These are phyloP conservation scores for Crithidia bombi DNA, from an alignment of 208 protist genomes.

Conservation along the genomic window DNA sequence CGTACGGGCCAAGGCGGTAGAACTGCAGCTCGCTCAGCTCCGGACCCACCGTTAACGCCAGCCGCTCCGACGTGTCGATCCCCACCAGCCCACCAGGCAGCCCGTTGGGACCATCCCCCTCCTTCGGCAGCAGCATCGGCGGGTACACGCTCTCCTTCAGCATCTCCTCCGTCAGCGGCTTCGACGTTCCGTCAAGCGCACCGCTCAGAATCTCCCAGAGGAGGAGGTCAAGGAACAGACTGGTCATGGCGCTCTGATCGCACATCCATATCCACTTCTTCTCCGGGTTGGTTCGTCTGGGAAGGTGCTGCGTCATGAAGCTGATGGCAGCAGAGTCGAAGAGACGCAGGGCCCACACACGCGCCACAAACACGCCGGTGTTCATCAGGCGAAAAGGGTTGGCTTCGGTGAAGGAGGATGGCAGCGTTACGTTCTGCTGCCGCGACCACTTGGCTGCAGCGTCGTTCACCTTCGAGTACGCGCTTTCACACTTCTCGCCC, in stretches of 20 bases:
- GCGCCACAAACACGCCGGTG: background rate
- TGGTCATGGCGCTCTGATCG: slow-evolving; percentile 4
- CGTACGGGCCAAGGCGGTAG: background rate
- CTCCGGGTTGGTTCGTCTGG: background rate
- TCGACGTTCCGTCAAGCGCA: background rate
- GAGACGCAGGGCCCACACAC: background rate
- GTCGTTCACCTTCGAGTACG: background rate
- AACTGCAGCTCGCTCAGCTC: no score
- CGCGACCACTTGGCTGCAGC: background rate
- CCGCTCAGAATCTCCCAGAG: slow-evolving; percentile 3
- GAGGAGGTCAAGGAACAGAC: background rate
- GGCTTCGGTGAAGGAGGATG: background rate
- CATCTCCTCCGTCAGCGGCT: background rate
- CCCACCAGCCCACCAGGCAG: no score
- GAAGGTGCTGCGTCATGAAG: background rate
- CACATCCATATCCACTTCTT: slow-evolving; percentile 1
- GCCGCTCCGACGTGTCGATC: no score
- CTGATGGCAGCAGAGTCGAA: background rate
- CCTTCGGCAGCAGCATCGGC: no score
- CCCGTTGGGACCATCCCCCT: no score
- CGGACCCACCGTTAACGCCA: no score
- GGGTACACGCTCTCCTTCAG: no score
- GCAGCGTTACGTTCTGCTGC: background rate
- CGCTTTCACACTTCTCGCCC: background rate
- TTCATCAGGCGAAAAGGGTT: background rate